Conservation (phyloP, 140 eudicot genomes). For the Cichorium intybus region DNA sequence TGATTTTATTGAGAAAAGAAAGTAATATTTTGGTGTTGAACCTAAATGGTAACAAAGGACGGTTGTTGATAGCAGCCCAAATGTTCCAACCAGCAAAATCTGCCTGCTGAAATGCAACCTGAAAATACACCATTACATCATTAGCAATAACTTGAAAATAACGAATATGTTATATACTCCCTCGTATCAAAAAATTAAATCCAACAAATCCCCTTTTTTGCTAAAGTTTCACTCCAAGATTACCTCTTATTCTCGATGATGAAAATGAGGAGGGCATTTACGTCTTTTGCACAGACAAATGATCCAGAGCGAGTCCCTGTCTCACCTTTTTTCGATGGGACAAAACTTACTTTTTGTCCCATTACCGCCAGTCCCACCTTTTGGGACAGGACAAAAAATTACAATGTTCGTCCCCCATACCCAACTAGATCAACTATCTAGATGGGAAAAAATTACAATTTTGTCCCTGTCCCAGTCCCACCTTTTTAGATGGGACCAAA, state of each 20-base stretch:
- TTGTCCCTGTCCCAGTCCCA: no score
- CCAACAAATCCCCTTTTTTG: background rate
- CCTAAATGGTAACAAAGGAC: constrained; percentile 96
- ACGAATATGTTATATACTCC: background rate
- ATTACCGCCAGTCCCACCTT: no score
- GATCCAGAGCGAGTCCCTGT: no score
- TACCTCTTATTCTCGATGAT: constrained; percentile 3
- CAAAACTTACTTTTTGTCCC: no score
- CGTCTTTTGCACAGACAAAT: no score
- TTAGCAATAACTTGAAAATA: constrained; percentile 3
- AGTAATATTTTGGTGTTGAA: constrained; percentile 15
- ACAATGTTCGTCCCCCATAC: no score
- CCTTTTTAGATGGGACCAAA: no score
- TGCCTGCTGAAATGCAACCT: constrained; percentile 99
- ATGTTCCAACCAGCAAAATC: constrained; percentile 99
- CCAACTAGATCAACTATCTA: no score
- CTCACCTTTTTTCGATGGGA: no score
- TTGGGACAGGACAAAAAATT: no score
- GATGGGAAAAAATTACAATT: no score
- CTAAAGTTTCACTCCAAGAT: constrained; percentile 2
- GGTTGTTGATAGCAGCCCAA: constrained; percentile 96
- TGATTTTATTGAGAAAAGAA: background rate
- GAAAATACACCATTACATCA: constrained; percentile 15
- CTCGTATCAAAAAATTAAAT: background rate
- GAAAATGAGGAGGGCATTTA: background rate